A percentile compares a stretch with the other conserved stretches of the same genome.
Evolutionary conservation across 2,329 filamentous ascomycete species (phyloP).

Genomic region (Neofusicoccum parvum): DNA sequence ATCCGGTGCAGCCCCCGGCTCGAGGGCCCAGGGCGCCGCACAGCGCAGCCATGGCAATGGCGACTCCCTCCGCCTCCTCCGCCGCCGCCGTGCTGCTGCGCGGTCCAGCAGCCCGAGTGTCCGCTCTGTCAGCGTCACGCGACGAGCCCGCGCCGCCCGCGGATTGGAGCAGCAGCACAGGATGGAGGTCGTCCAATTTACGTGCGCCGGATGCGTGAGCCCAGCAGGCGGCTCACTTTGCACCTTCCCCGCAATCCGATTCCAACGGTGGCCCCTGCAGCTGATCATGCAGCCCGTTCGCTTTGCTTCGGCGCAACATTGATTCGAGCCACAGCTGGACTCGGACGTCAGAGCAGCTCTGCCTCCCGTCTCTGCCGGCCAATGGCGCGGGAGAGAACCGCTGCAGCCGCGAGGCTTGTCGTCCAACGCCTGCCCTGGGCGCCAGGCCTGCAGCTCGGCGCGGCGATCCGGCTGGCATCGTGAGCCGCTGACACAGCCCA

Average conservation of each 20-base stretch:
- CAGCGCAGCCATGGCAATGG: not conserved
- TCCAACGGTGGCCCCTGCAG: constrained; percentile 38
- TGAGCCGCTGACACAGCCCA: not conserved
- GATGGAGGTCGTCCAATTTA: constrained; percentile 2
- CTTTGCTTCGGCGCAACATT: constrained; percentile 28
- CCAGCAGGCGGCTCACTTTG: not conserved
- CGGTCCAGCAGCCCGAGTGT: too few relatives aligned
- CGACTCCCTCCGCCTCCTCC: not conserved
- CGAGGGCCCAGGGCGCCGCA: not conserved
- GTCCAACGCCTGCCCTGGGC: not conserved
- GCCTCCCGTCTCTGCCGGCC: constrained; percentile 26
- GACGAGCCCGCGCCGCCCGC: too few relatives aligned
- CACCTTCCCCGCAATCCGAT: constrained; percentile 40
- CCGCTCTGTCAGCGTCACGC: not conserved
- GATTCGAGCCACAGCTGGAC: not conserved
- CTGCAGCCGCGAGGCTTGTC: not conserved
- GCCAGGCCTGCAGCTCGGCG: constrained; percentile 22
- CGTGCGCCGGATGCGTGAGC: not conserved
- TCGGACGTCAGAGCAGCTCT: constrained; percentile 23
- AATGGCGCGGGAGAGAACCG: constrained; percentile 29
- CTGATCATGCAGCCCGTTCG: constrained; percentile 41
- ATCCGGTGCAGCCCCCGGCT: constrained; percentile 4
- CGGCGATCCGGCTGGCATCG: constrained; percentile 9
- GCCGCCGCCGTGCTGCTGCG: not conserved
- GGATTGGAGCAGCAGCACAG: too few relatives aligned